Evolutionary conservation across 2,329 filamentous ascomycete genomes (phyloP), one percentile per base, ranked within the genome.

Genomic region (Ceratocystis harringtonii): DNA sequence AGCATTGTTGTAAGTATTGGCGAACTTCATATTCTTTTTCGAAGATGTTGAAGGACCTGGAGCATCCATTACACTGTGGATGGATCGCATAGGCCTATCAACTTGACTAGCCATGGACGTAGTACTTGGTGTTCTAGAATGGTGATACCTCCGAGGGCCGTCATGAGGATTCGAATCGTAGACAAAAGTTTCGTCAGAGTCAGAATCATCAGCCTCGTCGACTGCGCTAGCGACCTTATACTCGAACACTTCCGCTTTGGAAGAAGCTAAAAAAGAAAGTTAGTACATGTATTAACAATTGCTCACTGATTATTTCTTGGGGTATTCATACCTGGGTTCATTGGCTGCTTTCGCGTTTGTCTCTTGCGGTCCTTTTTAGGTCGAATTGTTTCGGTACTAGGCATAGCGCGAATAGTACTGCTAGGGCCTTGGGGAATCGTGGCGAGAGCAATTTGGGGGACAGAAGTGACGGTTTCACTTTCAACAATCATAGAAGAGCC

Each of bases 141-240:
- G 92, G 76, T 97, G 92, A 74, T 92, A 90, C 68, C 91, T 84
- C 69, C 84, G 83, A n/a, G 82, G 82, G 62, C 73, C 75, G 69
- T 88, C 85, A 63, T 90, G 89, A 8, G 92, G 94, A 72, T 99
- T 99, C 30, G 94, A 97, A 75, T 99, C 94, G 76, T 99, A 99
- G 17, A 99, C 94, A 75, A 97, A 99, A 0, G 94, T 97, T 75
- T 97, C 94, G 72, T 96, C 94, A 1, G 92, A 97, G 74, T 99
- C 94, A 5, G 92, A 96, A 12, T 92, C 95, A 74, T 96, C 89
- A 57, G 90, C 91, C 74, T 97, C 92, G 73, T 97, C 92, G 63
- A 99, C 91, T 7, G 92, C 92, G 74, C 87, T 96, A 62, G 92
- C 92, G 70, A 99, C 91, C 73, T 95, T 95, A 70, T 92, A 91